These are phyloP conservation scores for Pseudophaeomoniella oleicola DNA, from an alignment of 2,329 filamentous ascomycete genomes.

Conservation along the genomic window DNA sequence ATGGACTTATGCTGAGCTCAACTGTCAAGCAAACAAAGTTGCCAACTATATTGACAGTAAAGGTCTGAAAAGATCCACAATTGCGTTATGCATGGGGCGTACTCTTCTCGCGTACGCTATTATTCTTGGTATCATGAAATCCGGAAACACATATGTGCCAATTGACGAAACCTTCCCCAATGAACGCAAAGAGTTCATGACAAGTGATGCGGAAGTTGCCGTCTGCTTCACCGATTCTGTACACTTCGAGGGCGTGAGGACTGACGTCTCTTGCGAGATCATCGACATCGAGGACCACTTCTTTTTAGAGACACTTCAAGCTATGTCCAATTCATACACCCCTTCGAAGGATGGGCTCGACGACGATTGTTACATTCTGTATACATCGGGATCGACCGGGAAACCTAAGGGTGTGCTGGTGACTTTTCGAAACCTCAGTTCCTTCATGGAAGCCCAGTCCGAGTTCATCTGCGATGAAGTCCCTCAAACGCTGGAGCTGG, in stretches of 20 bases:
- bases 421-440: conserved; percentile 11
- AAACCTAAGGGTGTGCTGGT: conserved; percentile 1
- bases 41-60: conserved; percentile 2
- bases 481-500: background rate
- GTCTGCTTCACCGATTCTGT: background rate
- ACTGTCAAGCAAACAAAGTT: background rate
- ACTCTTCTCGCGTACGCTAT: background rate
- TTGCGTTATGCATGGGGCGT: background rate
- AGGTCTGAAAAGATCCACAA: background rate
- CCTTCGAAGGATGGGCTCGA: conserved; percentile 1
- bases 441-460: conserved; percentile 5
- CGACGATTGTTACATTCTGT: background rate
- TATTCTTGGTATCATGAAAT: background rate
- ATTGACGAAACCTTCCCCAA: background rate
- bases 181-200: background rate
- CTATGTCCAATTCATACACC: background rate
- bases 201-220: background rate
- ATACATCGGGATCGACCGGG: conserved; percentile 1
- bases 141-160: background rate
- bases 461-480: background rate
- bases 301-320: background rate
- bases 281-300: background rate
- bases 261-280: background rate
- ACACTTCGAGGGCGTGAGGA: background rate
- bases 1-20: background rate